phyloP scores from a whole-genome alignment of 345 rosid species.

The Mercurialis annua region DNA sequence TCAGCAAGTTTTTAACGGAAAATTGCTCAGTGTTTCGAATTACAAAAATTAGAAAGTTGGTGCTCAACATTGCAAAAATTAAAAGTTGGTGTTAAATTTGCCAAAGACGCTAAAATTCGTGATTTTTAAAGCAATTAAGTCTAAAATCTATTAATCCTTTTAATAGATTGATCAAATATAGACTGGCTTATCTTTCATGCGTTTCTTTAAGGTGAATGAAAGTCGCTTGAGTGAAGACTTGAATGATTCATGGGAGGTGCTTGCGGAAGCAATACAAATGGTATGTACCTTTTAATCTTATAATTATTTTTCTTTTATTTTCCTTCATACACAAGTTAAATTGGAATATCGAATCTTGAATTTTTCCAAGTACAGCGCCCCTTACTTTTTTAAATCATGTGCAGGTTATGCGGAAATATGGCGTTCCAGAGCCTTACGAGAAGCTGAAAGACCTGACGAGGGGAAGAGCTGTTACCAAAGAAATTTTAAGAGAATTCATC shows the following conservation, averaged over 20 bases:
- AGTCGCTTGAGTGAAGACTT: constrained; percentile 70
- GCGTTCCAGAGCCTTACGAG: constrained; percentile 93
- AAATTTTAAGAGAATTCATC: constrained; percentile 66
- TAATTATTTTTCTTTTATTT: constrained; percentile 4
- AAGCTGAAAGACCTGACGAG: constrained; percentile 88
- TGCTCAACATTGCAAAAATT: too few species aligned
- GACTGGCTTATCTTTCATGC: neutral
- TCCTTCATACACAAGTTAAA: neutral
- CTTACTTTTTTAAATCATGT: neutral
- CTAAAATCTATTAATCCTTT: neutral
- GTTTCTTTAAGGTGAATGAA: constrained; percentile 63
- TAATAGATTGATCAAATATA: neutral
- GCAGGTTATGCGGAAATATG: constrained; percentile 88
- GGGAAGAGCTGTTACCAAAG: constrained; percentile 77
- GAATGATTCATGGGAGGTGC: constrained; percentile 90
- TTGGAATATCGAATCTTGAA: neutral
- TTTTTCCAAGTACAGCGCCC: neutral
- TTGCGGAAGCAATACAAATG: constrained; percentile 93
- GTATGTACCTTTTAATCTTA: constrained; percentile 39
- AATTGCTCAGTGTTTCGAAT: too few species aligned
- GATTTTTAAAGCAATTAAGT: too few species aligned
- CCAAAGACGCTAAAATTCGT: too few species aligned
- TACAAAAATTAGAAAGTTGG: too few species aligned
- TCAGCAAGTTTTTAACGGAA: too few species aligned
- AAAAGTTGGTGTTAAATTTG: too few species aligned